Evolutionary conservation across 2,329 filamentous ascomycete genomes (phyloP).

Genomic region (Xylariomycetidae sp.): DNA sequence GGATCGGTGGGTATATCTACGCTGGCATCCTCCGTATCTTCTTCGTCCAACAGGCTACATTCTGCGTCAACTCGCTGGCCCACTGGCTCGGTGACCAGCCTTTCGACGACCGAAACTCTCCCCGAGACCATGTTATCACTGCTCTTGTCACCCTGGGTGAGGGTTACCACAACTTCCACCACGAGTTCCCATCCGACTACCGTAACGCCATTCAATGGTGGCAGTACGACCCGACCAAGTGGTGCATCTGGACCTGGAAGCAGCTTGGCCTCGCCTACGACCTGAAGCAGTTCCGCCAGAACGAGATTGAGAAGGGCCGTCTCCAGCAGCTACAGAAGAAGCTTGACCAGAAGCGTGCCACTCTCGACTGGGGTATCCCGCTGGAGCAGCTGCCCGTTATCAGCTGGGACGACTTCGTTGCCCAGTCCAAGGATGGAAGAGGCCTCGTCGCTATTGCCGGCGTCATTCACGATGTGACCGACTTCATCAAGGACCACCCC

Average conservation of each 20-base stretch:
- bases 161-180: conserved; percentile 70
- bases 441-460: conserved; percentile 56
- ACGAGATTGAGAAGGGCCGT: conserved; percentile 74
- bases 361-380: conserved; percentile 60
- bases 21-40: conserved; percentile 45
- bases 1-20: conserved; percentile 43
- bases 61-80: conserved; percentile 48
- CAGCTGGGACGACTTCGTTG: conserved; percentile 58
- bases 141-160: conserved; percentile 62
- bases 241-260: conserved; percentile 64
- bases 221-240: conserved; percentile 68
- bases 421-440: conserved; percentile 57
- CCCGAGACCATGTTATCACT: conserved; percentile 62
- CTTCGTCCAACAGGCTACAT: conserved; percentile 46
- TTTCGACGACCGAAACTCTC: conserved; percentile 65
- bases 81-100: conserved; percentile 57
- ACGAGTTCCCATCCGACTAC: conserved; percentile 67
- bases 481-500: conserved; percentile 63
- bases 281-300: conserved; percentile 84
- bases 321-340: conserved; percentile 64
- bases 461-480: conserved; percentile 58
- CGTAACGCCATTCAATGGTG: conserved; percentile 65
- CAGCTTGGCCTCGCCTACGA: conserved; percentile 61
- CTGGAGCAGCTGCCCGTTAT: conserved; percentile 41
- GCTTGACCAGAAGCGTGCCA: conserved; percentile 57